Evolutionary conservation across 2,329 filamentous ascomycete species (phyloP).

Genomic region (Botrytis sinoallii): DNA sequence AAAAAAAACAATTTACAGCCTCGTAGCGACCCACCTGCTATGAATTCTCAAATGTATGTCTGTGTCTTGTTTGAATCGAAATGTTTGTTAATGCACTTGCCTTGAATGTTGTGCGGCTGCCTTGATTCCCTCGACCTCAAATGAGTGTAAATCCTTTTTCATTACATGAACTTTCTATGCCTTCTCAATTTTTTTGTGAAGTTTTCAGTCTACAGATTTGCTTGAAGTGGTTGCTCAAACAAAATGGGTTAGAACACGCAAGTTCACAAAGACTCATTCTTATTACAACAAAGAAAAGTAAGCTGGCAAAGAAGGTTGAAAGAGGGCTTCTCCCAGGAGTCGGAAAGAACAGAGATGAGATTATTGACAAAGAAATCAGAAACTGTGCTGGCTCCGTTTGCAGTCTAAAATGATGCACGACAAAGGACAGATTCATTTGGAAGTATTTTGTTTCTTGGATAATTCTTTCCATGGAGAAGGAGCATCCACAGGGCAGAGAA

Average conservation of each 20-base stretch:
- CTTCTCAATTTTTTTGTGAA: not conserved
- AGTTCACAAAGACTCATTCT: not conserved
- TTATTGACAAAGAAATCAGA: not conserved
- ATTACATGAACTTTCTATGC: not conserved
- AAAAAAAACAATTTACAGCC: not conserved
- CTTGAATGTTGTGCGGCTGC: not conserved
- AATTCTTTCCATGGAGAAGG: not conserved
- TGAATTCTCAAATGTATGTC: not conserved
- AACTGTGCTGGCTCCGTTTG: not conserved
- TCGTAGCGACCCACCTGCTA: too few relatives aligned
- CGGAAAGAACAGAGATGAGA: not conserved
- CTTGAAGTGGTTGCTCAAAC: not conserved
- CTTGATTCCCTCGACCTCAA: not conserved
- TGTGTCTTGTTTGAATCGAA: not conserved
- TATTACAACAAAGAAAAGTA: not conserved
- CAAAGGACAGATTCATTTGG: not conserved
- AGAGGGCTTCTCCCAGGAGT: not conserved
- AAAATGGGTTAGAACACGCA: not conserved
- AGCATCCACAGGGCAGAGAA: not conserved
- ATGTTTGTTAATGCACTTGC: not conserved
- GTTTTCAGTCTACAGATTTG: not conserved
- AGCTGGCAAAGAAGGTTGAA: not conserved
- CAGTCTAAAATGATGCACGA: not conserved
- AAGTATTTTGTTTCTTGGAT: not conserved
- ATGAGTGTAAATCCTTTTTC: not conserved